A percentile compares a stretch with the other conserved stretches of the same genome.
These are phyloP conservation scores for Phymatotrichopsis omnivora DNA, from an alignment of 2,329 filamentous ascomycete species.

Conservation along the genomic window DNA sequence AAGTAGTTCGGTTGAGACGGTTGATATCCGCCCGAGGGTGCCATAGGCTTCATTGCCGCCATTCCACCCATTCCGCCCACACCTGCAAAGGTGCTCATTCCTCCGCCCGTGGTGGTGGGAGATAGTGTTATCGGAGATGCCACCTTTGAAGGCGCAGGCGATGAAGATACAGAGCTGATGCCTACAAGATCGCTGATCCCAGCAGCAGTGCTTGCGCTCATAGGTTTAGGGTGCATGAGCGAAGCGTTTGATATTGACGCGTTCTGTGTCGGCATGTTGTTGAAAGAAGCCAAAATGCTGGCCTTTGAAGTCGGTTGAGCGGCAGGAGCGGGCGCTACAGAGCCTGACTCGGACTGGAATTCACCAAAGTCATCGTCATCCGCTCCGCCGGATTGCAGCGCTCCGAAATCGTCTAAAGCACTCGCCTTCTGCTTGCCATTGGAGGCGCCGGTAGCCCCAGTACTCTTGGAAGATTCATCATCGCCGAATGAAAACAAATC, in stretches of 20 bases:
- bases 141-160: constrained; percentile 55
- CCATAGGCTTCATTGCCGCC: constrained; percentile 18
- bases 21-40: constrained; percentile 52
- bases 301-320: constrained; percentile 32
- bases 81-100: constrained; percentile 38
- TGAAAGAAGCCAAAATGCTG: constrained; percentile 39
- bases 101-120: constrained; percentile 36
- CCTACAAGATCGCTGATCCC: constrained; percentile 70
- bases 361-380: constrained; percentile 96
- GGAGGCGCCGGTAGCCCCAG: constrained; percentile 36
- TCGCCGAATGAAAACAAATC: constrained; percentile 87
- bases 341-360: constrained; percentile 76
- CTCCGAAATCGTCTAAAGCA: constrained; percentile 39
- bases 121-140: constrained; percentile 54
- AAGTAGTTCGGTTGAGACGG: constrained; percentile 86
- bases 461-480: constrained; percentile 53
- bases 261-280: constrained; percentile 36
- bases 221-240: constrained; percentile 67
- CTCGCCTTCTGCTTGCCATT: constrained; percentile 38
- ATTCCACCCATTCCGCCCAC: constrained; percentile 39
- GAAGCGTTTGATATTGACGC: constrained; percentile 36
- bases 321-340: constrained; percentile 35
- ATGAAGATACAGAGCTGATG: constrained; percentile 72
- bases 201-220: constrained; percentile 70
- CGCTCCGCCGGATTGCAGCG: constrained; percentile 41